phyloP scores from a whole-genome alignment of 768 basidiomycete genomes.

The Gymnopilus dilepis region DNA sequence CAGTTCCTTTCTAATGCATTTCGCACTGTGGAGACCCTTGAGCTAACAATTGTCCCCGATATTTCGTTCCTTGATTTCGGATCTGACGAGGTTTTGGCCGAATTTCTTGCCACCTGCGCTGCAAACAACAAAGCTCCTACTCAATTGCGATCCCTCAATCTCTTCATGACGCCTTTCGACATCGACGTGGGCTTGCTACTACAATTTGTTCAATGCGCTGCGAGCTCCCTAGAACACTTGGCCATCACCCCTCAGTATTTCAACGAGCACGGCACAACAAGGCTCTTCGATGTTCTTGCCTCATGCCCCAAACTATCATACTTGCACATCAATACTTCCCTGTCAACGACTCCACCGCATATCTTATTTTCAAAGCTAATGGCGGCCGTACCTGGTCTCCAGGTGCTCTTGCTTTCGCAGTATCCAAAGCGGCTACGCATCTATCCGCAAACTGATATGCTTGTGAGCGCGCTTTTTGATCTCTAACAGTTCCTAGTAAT shows the following conservation, averaged over 20 bases:
- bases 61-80: neutral
- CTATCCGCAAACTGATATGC: neutral
- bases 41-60: neutral
- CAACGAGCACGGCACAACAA: neutral
- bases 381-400: neutral
- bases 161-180: neutral
- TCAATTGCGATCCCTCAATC: constrained; percentile 7
- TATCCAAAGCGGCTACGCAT: neutral
- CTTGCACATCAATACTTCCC: neutral
- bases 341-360: neutral
- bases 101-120: constrained; percentile 2
- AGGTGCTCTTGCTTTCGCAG: neutral
- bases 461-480: no score
- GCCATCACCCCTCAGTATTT: neutral
- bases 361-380: neutral
- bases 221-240: neutral
- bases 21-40: constrained; percentile 4
- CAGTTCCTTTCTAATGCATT: constrained; percentile 7
- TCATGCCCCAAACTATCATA: neutral
- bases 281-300: neutral
- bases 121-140: constrained; percentile 4
- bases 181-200: neutral
- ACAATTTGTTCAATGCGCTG: constrained; percentile 4
- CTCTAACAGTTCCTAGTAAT: no score
- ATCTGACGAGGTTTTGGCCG: neutral